Evolutionary conservation across 331 rosid genomes (phyloP).

Genomic region (Erythrophleum ivorense): DNA sequence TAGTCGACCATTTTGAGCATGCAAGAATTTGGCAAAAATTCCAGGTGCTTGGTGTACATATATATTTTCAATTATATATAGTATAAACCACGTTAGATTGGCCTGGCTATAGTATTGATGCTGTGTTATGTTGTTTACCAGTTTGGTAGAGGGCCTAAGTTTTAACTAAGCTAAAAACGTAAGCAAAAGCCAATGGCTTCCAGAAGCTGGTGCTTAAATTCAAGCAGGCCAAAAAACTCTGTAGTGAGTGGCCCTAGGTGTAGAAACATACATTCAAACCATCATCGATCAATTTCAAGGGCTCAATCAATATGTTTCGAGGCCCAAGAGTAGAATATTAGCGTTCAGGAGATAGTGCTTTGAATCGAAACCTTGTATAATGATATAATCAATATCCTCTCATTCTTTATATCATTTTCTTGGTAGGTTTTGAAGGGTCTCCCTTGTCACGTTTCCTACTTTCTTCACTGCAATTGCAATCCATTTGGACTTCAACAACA

Average conservation of each 20-base stretch:
- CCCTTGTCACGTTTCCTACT: constrained; percentile 41
- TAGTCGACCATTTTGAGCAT: too few species aligned
- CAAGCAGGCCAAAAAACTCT: constrained; percentile 13
- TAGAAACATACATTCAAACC: constrained; percentile 43
- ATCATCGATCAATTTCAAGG: constrained; percentile 44
- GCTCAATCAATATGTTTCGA: constrained; percentile 37
- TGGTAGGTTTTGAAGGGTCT: constrained; percentile 75
- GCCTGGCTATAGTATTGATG: not conserved
- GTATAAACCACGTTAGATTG: not conserved
- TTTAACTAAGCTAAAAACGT: constrained; percentile 33
- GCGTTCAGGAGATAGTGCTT: constrained; percentile 34
- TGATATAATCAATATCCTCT: constrained; percentile 10
- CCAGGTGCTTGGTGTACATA: too few species aligned
- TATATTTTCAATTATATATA: not conserved
- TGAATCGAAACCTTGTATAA: constrained; percentile 44
- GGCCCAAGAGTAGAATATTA: constrained; percentile 16
- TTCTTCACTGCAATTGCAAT: constrained; percentile 63
- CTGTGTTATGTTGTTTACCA: not conserved
- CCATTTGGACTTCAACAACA: constrained; percentile 51
- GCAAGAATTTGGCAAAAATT: too few species aligned
- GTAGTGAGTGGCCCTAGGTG: constrained; percentile 32
- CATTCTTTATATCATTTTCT: constrained; percentile 64
- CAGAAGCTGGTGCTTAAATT: constrained; percentile 33
- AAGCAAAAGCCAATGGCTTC: constrained; percentile 28
- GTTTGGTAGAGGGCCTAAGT: not conserved